Base-by-base conservation (phyloP, 129 eudicot species). In the Ambrosia trifida region DNA sequence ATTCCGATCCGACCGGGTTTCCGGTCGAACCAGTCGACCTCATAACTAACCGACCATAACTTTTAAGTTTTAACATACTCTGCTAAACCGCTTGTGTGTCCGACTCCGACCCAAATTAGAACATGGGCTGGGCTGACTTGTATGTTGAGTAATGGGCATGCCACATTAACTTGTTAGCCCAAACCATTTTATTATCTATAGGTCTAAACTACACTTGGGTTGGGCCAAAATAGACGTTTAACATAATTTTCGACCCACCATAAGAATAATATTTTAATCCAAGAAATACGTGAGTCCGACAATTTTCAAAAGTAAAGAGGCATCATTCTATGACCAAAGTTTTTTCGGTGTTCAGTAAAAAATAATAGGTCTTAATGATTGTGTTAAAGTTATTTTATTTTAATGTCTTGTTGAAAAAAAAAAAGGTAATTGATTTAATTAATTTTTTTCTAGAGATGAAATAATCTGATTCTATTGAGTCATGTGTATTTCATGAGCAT, bases 401-500 rank as follows among this genome's bases (percentile, higher is more conserved):
- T 40, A 40, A 40, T 8, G 44, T 40, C 9, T 40, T 40, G 44
- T 5, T 40, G 44, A 24, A 9, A 6, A 18, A 2, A 2, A 12
- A 19, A 20, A n/a, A n/a, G n/a, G 20, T 38, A 8, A 8, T 3
- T 30, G 28, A 3, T 50, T 51, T 51, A 18, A 6, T 32, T 45
- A 60, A 0, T 6, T 0, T 3, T 32, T 40, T 13, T 43, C 19
- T 67, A 19, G 45, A 33, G 70, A 47, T 59, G 16, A 47, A 76
- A 51, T 68, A 44, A 76, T 59, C 28, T 65, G 20, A 54, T 24
- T 24, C 28, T 24, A n/a, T n/a, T 24, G 47, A 56, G 59, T 75
- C 80, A 73, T 47, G 80, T 67, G 38, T 19, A 43, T 66, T 75
- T 46, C 80, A 32, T 75, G 74, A 66, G 68, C 79, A 66, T 43